Conservation (phyloP, 2,329 filamentous ascomycete species). For the Arthrobotrys musiformis region DNA sequence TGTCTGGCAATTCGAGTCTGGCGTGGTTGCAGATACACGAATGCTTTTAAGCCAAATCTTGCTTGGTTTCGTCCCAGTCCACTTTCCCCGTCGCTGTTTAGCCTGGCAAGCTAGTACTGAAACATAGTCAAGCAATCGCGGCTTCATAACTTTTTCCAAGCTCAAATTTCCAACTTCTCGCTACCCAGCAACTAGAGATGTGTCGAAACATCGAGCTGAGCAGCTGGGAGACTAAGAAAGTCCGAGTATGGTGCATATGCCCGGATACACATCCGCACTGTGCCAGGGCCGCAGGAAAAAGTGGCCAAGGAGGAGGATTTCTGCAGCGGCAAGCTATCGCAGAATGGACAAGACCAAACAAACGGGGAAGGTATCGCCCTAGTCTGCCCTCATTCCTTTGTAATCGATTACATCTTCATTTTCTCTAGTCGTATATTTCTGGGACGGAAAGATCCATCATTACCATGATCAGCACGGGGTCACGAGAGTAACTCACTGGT, state of each 20-base stretch:
- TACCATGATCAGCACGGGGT: constrained; percentile 19
- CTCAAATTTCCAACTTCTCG: background rate
- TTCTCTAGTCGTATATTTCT: background rate
- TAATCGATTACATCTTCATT: constrained; percentile 22
- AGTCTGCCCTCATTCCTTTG: constrained; percentile 27
- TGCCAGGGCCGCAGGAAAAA: constrained; percentile 29
- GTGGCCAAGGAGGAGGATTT: constrained; percentile 26
- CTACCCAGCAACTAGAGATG: background rate
- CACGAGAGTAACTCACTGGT: constrained; percentile 14
- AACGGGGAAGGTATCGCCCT: constrained; percentile 14
- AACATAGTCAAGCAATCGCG: constrained; percentile 43
- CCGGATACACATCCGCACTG: constrained; percentile 21
- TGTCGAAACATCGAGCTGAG: constrained; percentile 11
- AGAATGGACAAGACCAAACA: constrained; percentile 13
- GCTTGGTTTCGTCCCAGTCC: constrained; percentile 37
- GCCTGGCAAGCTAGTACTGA: constrained; percentile 40
- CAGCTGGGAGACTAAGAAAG: background rate
- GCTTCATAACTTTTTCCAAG: constrained; percentile 10
- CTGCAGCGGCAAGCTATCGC: constrained; percentile 37
- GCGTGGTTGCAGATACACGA: constrained; percentile 45
- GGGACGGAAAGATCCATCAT: background rate
- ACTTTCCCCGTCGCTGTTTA: constrained; percentile 33
- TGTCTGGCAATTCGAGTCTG: constrained; percentile 31
- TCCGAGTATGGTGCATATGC: constrained; percentile 2
- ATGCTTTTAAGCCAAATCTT: constrained; percentile 47